These are phyloP conservation scores for Incumbomyces delicatus DNA, from an alignment of 2,329 filamentous ascomycete species.

Conservation along the genomic window DNA sequence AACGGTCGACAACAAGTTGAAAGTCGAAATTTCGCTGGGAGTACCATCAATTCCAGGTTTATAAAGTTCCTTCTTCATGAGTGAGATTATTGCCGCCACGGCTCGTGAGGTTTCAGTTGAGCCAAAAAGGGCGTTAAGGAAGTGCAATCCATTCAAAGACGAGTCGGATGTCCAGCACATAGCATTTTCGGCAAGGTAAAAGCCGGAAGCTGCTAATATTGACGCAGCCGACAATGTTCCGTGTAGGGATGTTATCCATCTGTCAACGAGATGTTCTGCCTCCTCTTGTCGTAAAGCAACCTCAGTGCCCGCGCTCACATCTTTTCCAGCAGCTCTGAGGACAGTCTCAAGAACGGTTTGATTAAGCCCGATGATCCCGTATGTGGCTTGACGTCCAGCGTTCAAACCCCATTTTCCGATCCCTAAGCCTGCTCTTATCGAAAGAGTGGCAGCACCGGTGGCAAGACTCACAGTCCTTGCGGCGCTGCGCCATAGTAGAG, in stretches of 20 bases:
- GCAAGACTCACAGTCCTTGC: constrained; percentile 36
- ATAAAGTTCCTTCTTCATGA: constrained; percentile 36
- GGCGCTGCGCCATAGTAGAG: constrained; percentile 34
- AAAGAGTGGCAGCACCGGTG: constrained; percentile 37
- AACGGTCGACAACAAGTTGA: constrained; percentile 35
- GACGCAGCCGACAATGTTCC: constrained; percentile 37
- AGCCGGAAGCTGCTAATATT: constrained; percentile 38
- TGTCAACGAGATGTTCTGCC: constrained; percentile 28
- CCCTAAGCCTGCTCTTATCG: constrained; percentile 34
- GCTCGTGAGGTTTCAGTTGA: constrained; percentile 41
- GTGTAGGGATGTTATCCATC: constrained; percentile 30
- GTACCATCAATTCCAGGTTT: constrained; percentile 26
- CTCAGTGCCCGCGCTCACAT: constrained; percentile 33
- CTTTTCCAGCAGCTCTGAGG: constrained; percentile 34
- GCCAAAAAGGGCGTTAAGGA: constrained; percentile 37
- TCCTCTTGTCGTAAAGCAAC: constrained; percentile 37
- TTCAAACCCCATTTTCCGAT: constrained; percentile 35
- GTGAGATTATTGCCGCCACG: constrained; percentile 38
- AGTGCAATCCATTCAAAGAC: constrained; percentile 36
- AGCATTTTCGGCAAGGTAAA: constrained; percentile 36
- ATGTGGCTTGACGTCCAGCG: constrained; percentile 33
- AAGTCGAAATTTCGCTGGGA: constrained; percentile 33
- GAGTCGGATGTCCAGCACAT: constrained; percentile 34
- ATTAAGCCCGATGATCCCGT: constrained; percentile 36
- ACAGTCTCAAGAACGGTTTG: constrained; percentile 37